Conservation (phyloP, 495 filamentous ascomycete species). For the Neurospora sp. region DNA sequence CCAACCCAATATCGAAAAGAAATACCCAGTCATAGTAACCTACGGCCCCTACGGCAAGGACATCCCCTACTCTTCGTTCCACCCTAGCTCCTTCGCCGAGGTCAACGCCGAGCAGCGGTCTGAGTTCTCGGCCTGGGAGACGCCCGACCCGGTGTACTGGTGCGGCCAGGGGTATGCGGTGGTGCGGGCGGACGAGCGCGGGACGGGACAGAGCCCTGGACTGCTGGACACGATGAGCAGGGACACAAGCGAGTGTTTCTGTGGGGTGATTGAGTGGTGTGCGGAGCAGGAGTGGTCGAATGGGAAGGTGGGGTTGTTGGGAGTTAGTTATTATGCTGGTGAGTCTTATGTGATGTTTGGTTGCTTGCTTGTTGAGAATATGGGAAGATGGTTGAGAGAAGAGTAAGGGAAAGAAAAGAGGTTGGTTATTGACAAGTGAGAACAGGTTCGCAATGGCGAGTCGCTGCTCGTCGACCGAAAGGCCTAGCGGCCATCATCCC, state of each 20-base stretch:
- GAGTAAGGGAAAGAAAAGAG: background rate
- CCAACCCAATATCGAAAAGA: constrained; percentile 17
- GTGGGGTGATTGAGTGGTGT: constrained; percentile 54
- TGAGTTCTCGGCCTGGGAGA: constrained; percentile 54
- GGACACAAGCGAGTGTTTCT: constrained; percentile 48
- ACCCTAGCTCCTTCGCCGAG: constrained; percentile 28
- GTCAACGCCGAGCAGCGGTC: constrained; percentile 37
- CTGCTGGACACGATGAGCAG: constrained; percentile 51
- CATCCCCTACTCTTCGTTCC: constrained; percentile 42
- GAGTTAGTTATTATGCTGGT: constrained; percentile 54
- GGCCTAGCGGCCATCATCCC: constrained; percentile 51
- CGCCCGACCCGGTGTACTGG: constrained; percentile 54
- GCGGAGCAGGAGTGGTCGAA: constrained; percentile 50
- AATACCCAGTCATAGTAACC: constrained; percentile 40
- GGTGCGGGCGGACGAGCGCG: constrained; percentile 50
- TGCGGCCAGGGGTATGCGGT: constrained; percentile 50
- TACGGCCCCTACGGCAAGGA: constrained; percentile 61
- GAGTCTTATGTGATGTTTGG: background rate
- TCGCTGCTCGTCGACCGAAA: constrained; percentile 49
- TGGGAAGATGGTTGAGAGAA: background rate
- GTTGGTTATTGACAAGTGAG: background rate
- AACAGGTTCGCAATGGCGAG: constrained; percentile 45
- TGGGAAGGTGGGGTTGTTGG: constrained; percentile 52
- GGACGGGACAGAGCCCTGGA: constrained; percentile 48
- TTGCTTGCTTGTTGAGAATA: too few species aligned